phyloP scores from a whole-genome alignment of 352 stramenopile species.

The Phytophthora lateralis region DNA sequence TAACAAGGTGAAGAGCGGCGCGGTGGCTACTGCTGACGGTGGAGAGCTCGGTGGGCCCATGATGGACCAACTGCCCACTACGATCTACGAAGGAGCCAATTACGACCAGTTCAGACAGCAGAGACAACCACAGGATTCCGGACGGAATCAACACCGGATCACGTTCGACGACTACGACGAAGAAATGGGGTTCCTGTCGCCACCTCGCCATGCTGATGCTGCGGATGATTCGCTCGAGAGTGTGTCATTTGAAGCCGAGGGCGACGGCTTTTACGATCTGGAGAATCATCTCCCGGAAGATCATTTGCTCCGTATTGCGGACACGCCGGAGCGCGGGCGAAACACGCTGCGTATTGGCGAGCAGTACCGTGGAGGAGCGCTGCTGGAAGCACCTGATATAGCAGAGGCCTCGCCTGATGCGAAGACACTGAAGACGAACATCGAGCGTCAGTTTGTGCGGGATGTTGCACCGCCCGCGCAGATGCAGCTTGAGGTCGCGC shows the following conservation, averaged over 20 bases:
- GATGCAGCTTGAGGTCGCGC: constrained; percentile 87
- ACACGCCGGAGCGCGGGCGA: constrained; percentile 21
- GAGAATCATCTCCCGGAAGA: constrained; percentile 44
- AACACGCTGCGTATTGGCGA: constrained; percentile 30
- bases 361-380: constrained; percentile 33
- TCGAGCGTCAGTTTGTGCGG: constrained; percentile 76
- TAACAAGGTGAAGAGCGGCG: constrained; percentile 36
- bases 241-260: constrained; percentile 59
- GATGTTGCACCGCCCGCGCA: constrained; percentile 77
- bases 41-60: constrained; percentile 16
- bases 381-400: constrained; percentile 30
- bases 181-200: constrained; percentile 54
- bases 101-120: constrained; percentile 38
- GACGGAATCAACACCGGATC: constrained; percentile 62
- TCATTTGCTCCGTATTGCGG: constrained; percentile 34
- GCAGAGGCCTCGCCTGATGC: constrained; percentile 42
- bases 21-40: constrained; percentile 22
- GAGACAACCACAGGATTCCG: constrained; percentile 46
- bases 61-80: constrained; percentile 50
- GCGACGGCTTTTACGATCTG: constrained; percentile 55
- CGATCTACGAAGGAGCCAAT: constrained; percentile 53
- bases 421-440: constrained; percentile 53
- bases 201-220: constrained; percentile 26
- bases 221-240: constrained; percentile 51
- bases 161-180: constrained; percentile 61